Evolutionary conservation across 108 stramenopile species (phyloP).

Genomic region (Ochromonas danica): DNA sequence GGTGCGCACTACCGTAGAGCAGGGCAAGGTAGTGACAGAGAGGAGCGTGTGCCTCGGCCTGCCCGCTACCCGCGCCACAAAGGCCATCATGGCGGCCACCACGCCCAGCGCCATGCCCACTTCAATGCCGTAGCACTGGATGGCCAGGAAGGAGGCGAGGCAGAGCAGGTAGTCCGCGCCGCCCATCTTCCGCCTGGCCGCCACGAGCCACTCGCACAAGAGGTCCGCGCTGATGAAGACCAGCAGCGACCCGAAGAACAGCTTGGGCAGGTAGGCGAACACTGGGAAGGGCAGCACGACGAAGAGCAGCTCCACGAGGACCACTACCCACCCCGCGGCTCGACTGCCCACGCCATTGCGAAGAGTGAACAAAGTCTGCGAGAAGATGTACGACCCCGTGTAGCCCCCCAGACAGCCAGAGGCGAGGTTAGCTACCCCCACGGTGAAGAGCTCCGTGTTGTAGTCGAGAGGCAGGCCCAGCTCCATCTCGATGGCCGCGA

Average conservation of each 20-base stretch:
- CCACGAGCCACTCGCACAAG: constrained; percentile 85
- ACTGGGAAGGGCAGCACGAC: constrained; percentile 73
- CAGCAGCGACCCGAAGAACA: constrained; percentile 87
- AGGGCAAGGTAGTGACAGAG: constrained; percentile 32
- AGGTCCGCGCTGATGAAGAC: constrained; percentile 85
- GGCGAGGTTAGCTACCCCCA: constrained; percentile 75
- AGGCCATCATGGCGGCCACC: constrained; percentile 40
- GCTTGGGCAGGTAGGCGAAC: constrained; percentile 77
- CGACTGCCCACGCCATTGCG: constrained; percentile 74
- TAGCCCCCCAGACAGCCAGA: constrained; percentile 83
- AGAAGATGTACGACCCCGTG: constrained; percentile 93
- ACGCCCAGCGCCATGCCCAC: constrained; percentile 48
- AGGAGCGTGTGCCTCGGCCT: too few species aligned
- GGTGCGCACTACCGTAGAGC: constrained; percentile 50
- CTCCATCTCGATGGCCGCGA: constrained; percentile 97
- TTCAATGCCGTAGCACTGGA: constrained; percentile 44
- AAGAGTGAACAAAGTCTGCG: constrained; percentile 90
- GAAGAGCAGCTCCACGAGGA: constrained; percentile 59
- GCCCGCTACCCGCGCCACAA: constrained; percentile 48
- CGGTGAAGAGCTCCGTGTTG: constrained; percentile 35
- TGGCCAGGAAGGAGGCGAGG: constrained; percentile 42
- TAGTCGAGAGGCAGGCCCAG: constrained; percentile 83
- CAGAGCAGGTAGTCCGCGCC: constrained; percentile 47
- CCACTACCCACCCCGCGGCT: constrained; percentile 71
- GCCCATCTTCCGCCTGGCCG: constrained; percentile 66